Conservation (phyloP, 192 early-diverging fungal species). For the Linnemannia elongata region DNA sequence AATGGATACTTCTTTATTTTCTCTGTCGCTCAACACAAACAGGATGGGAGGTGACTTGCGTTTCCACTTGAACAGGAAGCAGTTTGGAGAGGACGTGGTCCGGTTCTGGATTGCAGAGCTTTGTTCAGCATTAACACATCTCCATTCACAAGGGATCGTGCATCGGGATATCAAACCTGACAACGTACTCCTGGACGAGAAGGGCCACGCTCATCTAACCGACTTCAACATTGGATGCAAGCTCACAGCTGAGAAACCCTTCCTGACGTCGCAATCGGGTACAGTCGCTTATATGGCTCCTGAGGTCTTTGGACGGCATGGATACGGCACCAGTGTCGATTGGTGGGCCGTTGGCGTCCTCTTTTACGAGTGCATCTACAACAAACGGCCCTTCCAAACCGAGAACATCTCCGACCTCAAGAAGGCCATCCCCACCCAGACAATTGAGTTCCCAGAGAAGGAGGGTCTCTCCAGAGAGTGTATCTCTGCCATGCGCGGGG, state of each 20-base stretch:
- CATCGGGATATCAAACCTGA: slow-evolving; percentile 97
- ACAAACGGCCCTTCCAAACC: slow-evolving; percentile 77
- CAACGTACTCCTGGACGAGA: slow-evolving; percentile 83
- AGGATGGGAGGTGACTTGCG: slow-evolving; percentile 89
- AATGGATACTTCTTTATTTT: slow-evolving; percentile 1
- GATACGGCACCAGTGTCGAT: slow-evolving; percentile 89
- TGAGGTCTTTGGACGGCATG: slow-evolving; percentile 73
- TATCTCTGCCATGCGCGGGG: slow-evolving; percentile 77
- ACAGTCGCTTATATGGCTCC: slow-evolving; percentile 95
- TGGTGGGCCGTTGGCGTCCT: slow-evolving; percentile 97
- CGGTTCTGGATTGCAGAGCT: slow-evolving; percentile 93
- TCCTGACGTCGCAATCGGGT: slow-evolving; percentile 87
- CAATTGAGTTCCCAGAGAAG: slow-evolving; percentile 75
- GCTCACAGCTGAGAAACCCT: slow-evolving; percentile 67
- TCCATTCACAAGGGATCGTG: slow-evolving; percentile 87
- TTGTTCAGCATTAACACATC: slow-evolving; percentile 81
- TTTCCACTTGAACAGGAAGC: slow-evolving; percentile 80
- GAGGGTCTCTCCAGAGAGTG: slow-evolving; percentile 73
- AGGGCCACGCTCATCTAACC: slow-evolving; percentile 91
- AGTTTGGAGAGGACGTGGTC: slow-evolving; percentile 83
- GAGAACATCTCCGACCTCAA: slow-evolving; percentile 72
- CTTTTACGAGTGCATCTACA: slow-evolving; percentile 88
- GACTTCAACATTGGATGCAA: slow-evolving; percentile 97
- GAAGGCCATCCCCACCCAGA: slow-evolving; percentile 73
- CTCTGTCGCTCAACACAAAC: background rate